Evolutionary conservation across 2,329 filamentous ascomycete species (phyloP), one percentile per base, ranked within the genome.

Genomic region (Pseudocercospora pini-densiflorae): DNA sequence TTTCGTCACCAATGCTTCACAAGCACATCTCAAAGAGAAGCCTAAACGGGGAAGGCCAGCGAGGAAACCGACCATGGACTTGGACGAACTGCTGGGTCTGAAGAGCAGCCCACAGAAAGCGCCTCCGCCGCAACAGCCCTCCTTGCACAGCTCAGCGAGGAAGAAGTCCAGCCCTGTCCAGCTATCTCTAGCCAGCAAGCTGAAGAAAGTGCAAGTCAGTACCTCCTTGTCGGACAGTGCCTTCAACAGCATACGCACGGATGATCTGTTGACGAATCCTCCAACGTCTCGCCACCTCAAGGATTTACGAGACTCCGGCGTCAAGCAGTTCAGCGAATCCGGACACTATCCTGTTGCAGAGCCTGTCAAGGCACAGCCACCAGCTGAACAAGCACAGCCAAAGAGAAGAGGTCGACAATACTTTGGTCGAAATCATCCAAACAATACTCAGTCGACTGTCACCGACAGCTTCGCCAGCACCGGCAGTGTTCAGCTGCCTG

Each of bases 1-100:
- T 64, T 77, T 73, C 68, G 73, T 72, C 36, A 63, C 49, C 31
- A 76, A 75, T 57, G 57, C 75, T 57, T 73, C 75, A 2, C 65
- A 72, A 49, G 68, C 72, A 10, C 71, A 69, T 59, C 65, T 59
- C 8, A 60, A 62, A 61, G 59, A 62, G 12, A 61, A 63, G 36
- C 69, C 64, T 19, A 59, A 68, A 47, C 58, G 65, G 16, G 33
- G 33, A 59, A 59, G 66, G 23, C 68, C 68, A 21, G 62, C 65
- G 24, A 65, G 68, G 36, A 65, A 71, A 61, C 62, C 67, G 36
- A 72, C 73, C 1, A 69, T 74, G 68, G 70, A 75, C 60, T 53
- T 75, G 61, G 70, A 66, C 10, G 74, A 74, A 49, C 49, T 76
- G 61, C 70, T 76, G 3, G 65, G 64, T 31, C 55, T 74, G 19